Percentiles rank a stretch among this genome's conserved stretches.
Conservation (phyloP, 768 basidiomycete genomes). For the Galerina marginata region DNA sequence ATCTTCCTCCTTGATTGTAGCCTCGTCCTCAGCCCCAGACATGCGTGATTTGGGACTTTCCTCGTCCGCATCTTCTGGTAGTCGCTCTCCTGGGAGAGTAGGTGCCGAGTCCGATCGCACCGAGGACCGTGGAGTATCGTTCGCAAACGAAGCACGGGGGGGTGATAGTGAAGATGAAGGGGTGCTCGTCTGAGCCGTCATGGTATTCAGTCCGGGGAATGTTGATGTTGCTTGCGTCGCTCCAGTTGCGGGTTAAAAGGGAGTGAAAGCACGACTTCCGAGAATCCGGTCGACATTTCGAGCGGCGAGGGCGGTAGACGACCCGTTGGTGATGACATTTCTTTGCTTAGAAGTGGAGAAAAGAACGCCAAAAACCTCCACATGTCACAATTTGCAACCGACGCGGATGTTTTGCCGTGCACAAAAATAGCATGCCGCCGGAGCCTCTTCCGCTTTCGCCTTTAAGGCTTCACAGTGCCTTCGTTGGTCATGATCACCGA, state of each 20-base stretch:
- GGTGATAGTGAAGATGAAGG: too few species aligned
- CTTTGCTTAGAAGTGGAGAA: background rate
- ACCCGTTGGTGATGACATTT: constrained; percentile 8
- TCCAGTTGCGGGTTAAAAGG: background rate
- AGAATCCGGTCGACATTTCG: background rate
- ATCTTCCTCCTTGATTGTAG: background rate
- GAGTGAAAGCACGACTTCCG: background rate
- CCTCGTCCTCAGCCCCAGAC: background rate
- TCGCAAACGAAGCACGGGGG: too few species aligned
- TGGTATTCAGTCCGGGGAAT: too few species aligned
- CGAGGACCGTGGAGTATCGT: too few species aligned
- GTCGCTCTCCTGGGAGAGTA: constrained; percentile 11
- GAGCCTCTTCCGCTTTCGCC: too few species aligned
- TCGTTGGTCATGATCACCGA: too few species aligned
- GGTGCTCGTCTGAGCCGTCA: too few species aligned
- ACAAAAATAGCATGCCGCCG: too few species aligned
- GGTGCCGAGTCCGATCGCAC: background rate
- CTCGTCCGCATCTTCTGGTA: constrained; percentile 3
- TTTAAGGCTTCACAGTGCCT: too few species aligned
- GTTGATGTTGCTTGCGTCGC: background rate
- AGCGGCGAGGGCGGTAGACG: background rate
- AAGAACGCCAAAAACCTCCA: too few species aligned
- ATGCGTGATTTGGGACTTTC: background rate
- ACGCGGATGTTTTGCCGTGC: too few species aligned
- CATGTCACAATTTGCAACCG: too few species aligned